These are phyloP conservation scores for Phytophthora podocarpi DNA, from an alignment of 352 stramenopile species.

Conservation along the genomic window DNA sequence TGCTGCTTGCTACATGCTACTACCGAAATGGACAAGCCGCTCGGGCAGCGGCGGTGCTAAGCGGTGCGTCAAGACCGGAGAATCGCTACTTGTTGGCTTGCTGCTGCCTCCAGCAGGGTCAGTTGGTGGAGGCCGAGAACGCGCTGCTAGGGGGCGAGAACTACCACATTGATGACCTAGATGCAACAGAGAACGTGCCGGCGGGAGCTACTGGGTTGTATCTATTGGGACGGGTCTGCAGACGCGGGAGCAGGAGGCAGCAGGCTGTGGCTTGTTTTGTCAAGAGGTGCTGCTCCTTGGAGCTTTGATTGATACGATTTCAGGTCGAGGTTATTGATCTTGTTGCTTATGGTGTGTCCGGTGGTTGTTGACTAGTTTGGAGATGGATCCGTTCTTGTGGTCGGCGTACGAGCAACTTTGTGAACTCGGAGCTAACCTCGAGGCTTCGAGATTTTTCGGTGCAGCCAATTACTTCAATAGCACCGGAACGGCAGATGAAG, in stretches of 20 bases:
- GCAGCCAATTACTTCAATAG: slow-evolving; percentile 48
- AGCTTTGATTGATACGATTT: not conserved
- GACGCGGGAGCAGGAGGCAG: slow-evolving; percentile 85
- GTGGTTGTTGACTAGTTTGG: slow-evolving; percentile 70
- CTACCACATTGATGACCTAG: slow-evolving; percentile 23
- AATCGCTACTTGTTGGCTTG: slow-evolving; percentile 74
- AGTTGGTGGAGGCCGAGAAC: slow-evolving; percentile 90
- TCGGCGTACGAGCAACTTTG: slow-evolving; percentile 93
- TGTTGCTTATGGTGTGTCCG: slow-evolving; percentile 5
- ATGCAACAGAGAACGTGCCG: slow-evolving; percentile 45
- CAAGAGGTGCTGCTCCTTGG: slow-evolving; percentile 56
- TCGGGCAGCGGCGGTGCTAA: slow-evolving; percentile 64
- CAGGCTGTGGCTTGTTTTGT: slow-evolving; percentile 92
- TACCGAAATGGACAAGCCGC: slow-evolving; percentile 56
- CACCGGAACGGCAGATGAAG: slow-evolving; percentile 10
- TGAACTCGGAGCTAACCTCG: slow-evolving; percentile 86
- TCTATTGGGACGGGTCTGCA: slow-evolving; percentile 92
- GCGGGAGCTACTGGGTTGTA: slow-evolving; percentile 92
- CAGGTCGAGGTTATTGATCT: not conserved
- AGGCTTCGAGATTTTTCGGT: slow-evolving; percentile 72
- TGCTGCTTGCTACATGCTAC: slow-evolving; percentile 71
- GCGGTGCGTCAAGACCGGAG: slow-evolving; percentile 37
- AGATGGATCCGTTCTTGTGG: slow-evolving; percentile 93
- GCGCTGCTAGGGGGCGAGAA: slow-evolving; percentile 74
- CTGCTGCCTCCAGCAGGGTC: slow-evolving; percentile 78